Conservation (phyloP, 306 rosid genomes). For the Albizia julibrissin region DNA sequence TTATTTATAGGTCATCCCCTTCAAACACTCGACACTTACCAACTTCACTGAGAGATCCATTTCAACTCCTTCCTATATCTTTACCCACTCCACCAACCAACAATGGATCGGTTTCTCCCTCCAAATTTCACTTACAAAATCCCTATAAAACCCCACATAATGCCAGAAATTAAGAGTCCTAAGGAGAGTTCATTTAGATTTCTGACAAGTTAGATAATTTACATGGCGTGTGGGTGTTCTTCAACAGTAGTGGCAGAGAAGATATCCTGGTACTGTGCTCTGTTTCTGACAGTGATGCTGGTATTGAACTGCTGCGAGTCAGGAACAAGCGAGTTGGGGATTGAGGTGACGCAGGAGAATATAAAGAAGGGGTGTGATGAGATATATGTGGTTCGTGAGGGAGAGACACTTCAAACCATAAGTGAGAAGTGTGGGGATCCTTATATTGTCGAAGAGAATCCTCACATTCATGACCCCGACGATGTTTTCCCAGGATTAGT, state of each 20-base stretch:
- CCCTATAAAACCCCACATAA: neutral
- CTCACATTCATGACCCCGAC: slow-evolving; percentile 79
- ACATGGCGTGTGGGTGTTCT: slow-evolving; percentile 26
- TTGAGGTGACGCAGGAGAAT: slow-evolving; percentile 30
- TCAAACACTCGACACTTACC: slow-evolving; percentile 20
- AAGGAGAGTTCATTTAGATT: neutral
- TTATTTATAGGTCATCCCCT: slow-evolving; percentile 14
- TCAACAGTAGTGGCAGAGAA: slow-evolving; percentile 32
- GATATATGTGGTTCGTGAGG: slow-evolving; percentile 79
- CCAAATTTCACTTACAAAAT: neutral
- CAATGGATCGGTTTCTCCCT: slow-evolving; percentile 27
- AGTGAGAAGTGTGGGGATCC: slow-evolving; percentile 85
- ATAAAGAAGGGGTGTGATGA: slow-evolving; percentile 63
- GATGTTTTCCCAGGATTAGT: slow-evolving; percentile 86
- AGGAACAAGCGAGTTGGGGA: slow-evolving; percentile 27
- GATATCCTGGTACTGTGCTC: slow-evolving; percentile 21
- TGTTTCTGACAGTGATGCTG: slow-evolving; percentile 17
- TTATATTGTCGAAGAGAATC: slow-evolving; percentile 76
- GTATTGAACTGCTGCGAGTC: slow-evolving; percentile 49
- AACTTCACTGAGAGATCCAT: slow-evolving; percentile 35
- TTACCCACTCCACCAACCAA: slow-evolving; percentile 44
- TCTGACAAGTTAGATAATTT: neutral
- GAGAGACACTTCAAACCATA: slow-evolving; percentile 77
- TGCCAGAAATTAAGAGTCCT: neutral
- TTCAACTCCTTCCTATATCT: slow-evolving; percentile 29